phyloP scores from a whole-genome alignment of 2,329 filamentous ascomycete genomes.

The Stachybotrys elegans region DNA sequence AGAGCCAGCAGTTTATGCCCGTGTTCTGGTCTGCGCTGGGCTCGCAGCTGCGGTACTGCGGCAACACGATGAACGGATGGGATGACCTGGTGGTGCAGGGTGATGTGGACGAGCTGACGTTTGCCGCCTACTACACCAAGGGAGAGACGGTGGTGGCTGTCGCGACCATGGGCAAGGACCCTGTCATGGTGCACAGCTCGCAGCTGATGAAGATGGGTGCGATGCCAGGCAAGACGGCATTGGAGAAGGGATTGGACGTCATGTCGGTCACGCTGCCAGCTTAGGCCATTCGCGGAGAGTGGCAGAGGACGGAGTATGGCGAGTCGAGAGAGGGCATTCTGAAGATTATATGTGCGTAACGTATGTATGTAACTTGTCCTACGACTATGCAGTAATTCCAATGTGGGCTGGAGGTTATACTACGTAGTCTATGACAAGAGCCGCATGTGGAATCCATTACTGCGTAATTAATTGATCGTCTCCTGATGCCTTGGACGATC shows the following conservation, averaged over 20 bases:
- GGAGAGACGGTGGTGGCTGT: constrained; percentile 86
- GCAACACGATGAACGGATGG: constrained; percentile 74
- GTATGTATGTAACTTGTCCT: too few species aligned
- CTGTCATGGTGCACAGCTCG: constrained; percentile 74
- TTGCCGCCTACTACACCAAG: constrained; percentile 83
- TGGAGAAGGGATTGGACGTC: constrained; percentile 58
- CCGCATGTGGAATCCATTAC: too few species aligned
- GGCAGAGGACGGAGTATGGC: too few species aligned
- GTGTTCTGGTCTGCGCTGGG: constrained; percentile 96
- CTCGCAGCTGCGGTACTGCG: constrained; percentile 86
- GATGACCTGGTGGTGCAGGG: constrained; percentile 82
- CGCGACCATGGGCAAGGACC: constrained; percentile 86
- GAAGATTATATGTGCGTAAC: too few species aligned
- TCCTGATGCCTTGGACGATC: too few species aligned
- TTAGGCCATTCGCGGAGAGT: too few species aligned
- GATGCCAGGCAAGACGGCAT: constrained; percentile 78
- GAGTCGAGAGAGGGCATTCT: too few species aligned
- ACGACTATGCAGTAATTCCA: too few species aligned
- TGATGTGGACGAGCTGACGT: constrained; percentile 70
- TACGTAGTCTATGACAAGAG: too few species aligned
- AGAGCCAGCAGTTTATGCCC: constrained; percentile 74
- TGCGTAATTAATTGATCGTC: too few species aligned
- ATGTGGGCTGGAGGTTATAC: too few species aligned
- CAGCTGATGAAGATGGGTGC: constrained; percentile 78
- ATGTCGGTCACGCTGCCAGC: constrained; percentile 35